Evolutionary conservation across 441 rosid species (phyloP).

Genomic region (Capsella rubella): DNA sequence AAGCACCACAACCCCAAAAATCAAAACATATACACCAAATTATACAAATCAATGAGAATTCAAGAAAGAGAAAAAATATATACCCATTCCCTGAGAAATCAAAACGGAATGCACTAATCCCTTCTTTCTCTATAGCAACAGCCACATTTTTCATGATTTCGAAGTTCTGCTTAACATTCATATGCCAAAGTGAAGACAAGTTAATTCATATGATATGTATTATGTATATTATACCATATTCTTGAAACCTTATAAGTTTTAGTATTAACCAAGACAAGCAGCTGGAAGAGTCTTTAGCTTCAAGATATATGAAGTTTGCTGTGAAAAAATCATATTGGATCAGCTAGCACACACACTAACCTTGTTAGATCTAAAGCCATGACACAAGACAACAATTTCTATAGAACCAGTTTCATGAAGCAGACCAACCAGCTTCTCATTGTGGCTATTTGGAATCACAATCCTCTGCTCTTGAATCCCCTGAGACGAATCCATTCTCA

Average conservation of each 20-base stretch:
- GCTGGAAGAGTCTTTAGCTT: too few relatives aligned
- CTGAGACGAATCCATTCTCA: slow-evolving; percentile 44
- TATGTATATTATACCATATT: too few relatives aligned
- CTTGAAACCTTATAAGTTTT: too few relatives aligned
- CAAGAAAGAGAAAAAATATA: slow-evolving; percentile 17
- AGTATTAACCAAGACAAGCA: too few relatives aligned
- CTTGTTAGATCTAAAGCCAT: slow-evolving; percentile 78
- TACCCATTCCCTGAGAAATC: slow-evolving; percentile 93
- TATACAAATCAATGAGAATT: not conserved
- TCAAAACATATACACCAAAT: not conserved
- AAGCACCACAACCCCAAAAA: not conserved
- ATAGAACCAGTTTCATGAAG: slow-evolving; percentile 80
- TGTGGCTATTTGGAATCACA: slow-evolving; percentile 58
- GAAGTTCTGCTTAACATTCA: slow-evolving; percentile 50
- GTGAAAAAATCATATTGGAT: too few relatives aligned
- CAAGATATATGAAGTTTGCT: too few relatives aligned
- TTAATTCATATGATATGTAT: not conserved
- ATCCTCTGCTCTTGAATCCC: slow-evolving; percentile 45
- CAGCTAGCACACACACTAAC: slow-evolving; percentile 36
- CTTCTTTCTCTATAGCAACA: slow-evolving; percentile 68
- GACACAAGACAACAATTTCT: slow-evolving; percentile 75
- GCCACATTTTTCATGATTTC: slow-evolving; percentile 66
- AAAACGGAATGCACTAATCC: slow-evolving; percentile 78
- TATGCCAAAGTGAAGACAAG: not conserved
- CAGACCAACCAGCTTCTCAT: slow-evolving; percentile 80